Evolutionary conservation across 805 yeast species (phyloP), one percentile per base, ranked within the genome.

Genomic region (Scheffersomyces amazonensis): DNA sequence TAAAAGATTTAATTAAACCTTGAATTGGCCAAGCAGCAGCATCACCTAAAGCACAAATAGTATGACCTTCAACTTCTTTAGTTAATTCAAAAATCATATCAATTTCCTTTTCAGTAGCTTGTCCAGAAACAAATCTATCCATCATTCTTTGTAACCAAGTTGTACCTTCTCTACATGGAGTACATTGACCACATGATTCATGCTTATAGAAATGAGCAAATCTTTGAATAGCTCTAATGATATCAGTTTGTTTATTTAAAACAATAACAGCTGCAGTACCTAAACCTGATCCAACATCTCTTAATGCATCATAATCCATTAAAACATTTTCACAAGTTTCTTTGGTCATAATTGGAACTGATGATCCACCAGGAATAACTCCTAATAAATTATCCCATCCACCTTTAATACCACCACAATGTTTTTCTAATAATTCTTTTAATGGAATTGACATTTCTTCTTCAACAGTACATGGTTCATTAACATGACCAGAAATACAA

Each of bases 11-110:
- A 52, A 87, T 84, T 49, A 87, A 76, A 41, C 96, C 96, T 68
- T 87, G 95, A 46, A 87, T 76, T 32, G 96, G 96, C 96, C 96
- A 87, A 21, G 93, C 89, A 41, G 95, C 88, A 23, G 96, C 96
- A 58, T 87, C 96, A 42, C 96, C 96, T 56, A 87, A 73, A 22
- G 95, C 96, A 70, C 96, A 87, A 55, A 87, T 87, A 36, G 95
- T 86, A 66, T 87, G 96, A 35, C 95, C 95, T 66, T 87, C 95
- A 51, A 87, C 80, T 62, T 86, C 88, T 69, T 86, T 84, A 43
- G 90, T 81, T 53, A 87, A 78, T 68, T 87, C 96, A 53, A 77
- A 74, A 42, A 88, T 80, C 86, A 79, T 80, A 57, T 87, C 96
- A 53, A 87, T 87, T 64, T 87, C 96, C 49, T 78, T 78, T 55